phyloP scores from a whole-genome alignment of 2,329 filamentous ascomycete species.

The Helotiales sp. region DNA sequence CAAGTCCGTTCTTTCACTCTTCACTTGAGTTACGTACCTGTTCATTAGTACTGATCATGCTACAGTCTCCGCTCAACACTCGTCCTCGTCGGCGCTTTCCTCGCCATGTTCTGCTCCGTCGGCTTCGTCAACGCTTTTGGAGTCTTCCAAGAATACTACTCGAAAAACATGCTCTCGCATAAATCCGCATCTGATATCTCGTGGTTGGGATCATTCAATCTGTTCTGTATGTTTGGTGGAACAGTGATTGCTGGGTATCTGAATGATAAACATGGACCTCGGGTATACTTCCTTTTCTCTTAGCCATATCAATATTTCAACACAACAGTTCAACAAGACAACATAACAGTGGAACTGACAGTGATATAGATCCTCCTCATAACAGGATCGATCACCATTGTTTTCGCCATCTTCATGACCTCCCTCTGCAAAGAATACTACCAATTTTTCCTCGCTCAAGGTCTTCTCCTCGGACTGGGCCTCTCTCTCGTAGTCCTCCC shows the following conservation, averaged over 20 bases:
- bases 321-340: too few species aligned
- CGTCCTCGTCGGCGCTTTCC: conserved; percentile 26
- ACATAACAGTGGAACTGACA: too few species aligned
- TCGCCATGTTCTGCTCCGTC: conserved; percentile 40
- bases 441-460: conserved; percentile 44
- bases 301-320: not conserved
- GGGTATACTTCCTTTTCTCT: conserved; percentile 12
- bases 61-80: conserved; percentile 20
- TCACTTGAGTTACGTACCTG: too few species aligned
- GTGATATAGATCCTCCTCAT: conserved; percentile 2
- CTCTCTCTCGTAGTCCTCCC: conserved; percentile 38
- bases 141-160: conserved; percentile 45
- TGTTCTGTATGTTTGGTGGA: conserved; percentile 41
- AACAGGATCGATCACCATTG: conserved; percentile 49
- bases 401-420: conserved; percentile 42
- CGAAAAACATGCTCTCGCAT: conserved; percentile 24
- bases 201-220: conserved; percentile 44
- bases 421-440: conserved; percentile 43
- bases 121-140: conserved; percentile 46
- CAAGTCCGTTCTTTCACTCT: conserved; percentile 14
- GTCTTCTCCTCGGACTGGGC: conserved; percentile 30
- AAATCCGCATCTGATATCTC: conserved; percentile 42
- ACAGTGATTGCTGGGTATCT: conserved; percentile 40
- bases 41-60: not conserved
- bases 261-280: conserved; percentile 43